These are phyloP conservation scores for Zygosaccharomyces pseudorouxii DNA, from an alignment of 805 yeast species.

Conservation along the genomic window DNA sequence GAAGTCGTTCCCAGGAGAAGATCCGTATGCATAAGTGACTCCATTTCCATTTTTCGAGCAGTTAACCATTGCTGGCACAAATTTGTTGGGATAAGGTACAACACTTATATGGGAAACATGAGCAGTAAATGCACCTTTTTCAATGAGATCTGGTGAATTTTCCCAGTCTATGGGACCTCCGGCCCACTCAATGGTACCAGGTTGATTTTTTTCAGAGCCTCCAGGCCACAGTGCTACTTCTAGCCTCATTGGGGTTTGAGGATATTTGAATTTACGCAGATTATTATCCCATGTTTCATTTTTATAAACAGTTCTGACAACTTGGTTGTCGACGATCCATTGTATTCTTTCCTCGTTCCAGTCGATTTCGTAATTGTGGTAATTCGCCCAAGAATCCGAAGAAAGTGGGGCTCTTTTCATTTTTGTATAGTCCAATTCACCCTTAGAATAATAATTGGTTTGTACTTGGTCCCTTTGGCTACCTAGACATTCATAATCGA, in stretches of 20 bases:
- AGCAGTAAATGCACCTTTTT: constrained; percentile 73
- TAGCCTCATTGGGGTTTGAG: constrained; percentile 72
- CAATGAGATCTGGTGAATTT: constrained; percentile 56
- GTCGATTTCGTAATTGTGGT: constrained; percentile 72
- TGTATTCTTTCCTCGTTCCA: constrained; percentile 69
- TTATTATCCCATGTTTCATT: constrained; percentile 62
- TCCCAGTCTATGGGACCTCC: constrained; percentile 88
- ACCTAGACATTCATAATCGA: constrained; percentile 86
- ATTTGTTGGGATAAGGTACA: constrained; percentile 50
- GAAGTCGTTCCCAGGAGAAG: constrained; percentile 5
- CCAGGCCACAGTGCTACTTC: constrained; percentile 80
- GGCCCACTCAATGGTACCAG: constrained; percentile 77
- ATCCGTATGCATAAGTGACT: constrained; percentile 11
- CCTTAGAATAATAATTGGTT: constrained; percentile 77
- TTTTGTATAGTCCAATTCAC: constrained; percentile 63
- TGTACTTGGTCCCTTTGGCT: constrained; percentile 61
- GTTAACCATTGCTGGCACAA: constrained; percentile 12
- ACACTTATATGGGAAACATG: constrained; percentile 53
- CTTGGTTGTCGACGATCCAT: constrained; percentile 69
- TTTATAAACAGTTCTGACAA: constrained; percentile 58
- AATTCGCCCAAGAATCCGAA: constrained; percentile 54
- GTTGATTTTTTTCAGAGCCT: constrained; percentile 48
- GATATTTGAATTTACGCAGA: constrained; percentile 48
- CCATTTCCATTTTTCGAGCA: constrained; percentile 10
- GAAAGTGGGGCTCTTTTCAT: constrained; percentile 30